A percentile compares a stretch with the other conserved stretches of the same genome.
These are phyloP conservation scores for Schrenkiella parvula DNA, from an alignment of 345 rosid genomes.

Conservation along the genomic window DNA sequence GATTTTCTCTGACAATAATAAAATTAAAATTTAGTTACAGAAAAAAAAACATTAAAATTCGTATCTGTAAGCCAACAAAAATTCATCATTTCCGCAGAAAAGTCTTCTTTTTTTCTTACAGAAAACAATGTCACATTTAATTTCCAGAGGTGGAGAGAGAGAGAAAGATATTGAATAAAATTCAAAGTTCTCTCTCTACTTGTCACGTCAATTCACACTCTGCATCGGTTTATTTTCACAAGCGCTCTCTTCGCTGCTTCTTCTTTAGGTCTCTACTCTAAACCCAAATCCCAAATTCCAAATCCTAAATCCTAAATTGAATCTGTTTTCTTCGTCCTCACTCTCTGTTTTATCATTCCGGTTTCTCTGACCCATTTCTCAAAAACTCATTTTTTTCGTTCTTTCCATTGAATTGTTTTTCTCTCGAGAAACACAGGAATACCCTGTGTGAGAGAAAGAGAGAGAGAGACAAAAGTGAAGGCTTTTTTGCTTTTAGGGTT, in stretches of 20 bases:
- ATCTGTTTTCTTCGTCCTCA: neutral
- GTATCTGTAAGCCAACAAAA: neutral
- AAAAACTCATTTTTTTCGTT: neutral
- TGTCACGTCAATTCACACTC: conserved; percentile 35
- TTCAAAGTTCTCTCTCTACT: conserved; percentile 11
- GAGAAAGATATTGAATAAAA: conserved; percentile 12
- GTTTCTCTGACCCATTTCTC: conserved; percentile 4
- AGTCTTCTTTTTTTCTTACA: neutral
- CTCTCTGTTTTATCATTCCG: neutral
- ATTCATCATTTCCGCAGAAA: neutral
- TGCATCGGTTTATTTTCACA: conserved; percentile 8
- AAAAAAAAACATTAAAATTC: neutral
- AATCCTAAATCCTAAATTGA: neutral
- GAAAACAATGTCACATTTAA: conserved; percentile 28
- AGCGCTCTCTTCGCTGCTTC: conserved; percentile 19
- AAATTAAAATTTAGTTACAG: neutral
- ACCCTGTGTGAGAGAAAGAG: no score
- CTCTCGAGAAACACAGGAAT: no score
- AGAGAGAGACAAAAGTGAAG: neutral
- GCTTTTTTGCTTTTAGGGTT: conserved; percentile 20
- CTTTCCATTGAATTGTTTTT: neutral
- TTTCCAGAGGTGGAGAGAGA: conserved; percentile 19
- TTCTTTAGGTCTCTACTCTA: conserved; percentile 4
- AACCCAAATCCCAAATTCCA: neutral
- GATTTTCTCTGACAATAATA: neutral